These are phyloP conservation scores for Gaertneriomyces semiglobifer DNA, from an alignment of 192 early-diverging fungal species.

Conservation along the genomic window DNA sequence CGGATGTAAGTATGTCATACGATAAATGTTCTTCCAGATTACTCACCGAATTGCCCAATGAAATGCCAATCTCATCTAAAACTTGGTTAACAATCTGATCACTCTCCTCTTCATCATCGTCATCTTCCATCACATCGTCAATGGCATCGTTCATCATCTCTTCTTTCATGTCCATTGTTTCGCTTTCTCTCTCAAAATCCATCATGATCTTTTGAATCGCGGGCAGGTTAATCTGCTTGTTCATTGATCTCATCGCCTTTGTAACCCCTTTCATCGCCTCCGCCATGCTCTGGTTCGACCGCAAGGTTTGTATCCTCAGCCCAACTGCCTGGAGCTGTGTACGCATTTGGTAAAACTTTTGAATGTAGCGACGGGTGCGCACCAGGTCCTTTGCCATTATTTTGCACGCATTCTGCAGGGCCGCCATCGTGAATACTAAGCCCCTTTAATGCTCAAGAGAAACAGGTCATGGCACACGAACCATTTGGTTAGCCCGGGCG, in stretches of 20 bases:
- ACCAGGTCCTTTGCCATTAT: slow-evolving; percentile 99
- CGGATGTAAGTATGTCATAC: too few relatives aligned
- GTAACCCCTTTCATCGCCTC: slow-evolving; percentile 94
- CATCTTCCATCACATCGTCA: slow-evolving; percentile 93
- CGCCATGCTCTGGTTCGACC: slow-evolving; percentile 94
- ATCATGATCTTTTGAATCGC: slow-evolving; percentile 93
- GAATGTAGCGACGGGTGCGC: slow-evolving; percentile 84
- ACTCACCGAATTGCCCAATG: slow-evolving; percentile 66
- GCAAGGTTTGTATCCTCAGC: slow-evolving; percentile 84
- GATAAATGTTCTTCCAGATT: background rate
- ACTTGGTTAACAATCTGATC: slow-evolving; percentile 91
- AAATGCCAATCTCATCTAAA: slow-evolving; percentile 93
- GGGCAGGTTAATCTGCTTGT: slow-evolving; percentile 88
- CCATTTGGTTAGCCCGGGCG: slow-evolving; percentile 89
- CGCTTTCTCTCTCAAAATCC: slow-evolving; percentile 93
- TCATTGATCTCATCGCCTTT: slow-evolving; percentile 97
- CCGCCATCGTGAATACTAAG: background rate
- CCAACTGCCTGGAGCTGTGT: slow-evolving; percentile 90
- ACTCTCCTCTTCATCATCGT: slow-evolving; percentile 86
- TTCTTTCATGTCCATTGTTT: slow-evolving; percentile 99
- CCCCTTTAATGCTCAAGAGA: background rate
- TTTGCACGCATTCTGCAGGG: slow-evolving; percentile 70
- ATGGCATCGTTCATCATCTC: slow-evolving; percentile 98
- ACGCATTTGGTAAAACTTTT: slow-evolving; percentile 96
- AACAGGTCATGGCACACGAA: slow-evolving; percentile 31